Conservation (phyloP, 345 rosid species). For the Geranium brycei region DNA sequence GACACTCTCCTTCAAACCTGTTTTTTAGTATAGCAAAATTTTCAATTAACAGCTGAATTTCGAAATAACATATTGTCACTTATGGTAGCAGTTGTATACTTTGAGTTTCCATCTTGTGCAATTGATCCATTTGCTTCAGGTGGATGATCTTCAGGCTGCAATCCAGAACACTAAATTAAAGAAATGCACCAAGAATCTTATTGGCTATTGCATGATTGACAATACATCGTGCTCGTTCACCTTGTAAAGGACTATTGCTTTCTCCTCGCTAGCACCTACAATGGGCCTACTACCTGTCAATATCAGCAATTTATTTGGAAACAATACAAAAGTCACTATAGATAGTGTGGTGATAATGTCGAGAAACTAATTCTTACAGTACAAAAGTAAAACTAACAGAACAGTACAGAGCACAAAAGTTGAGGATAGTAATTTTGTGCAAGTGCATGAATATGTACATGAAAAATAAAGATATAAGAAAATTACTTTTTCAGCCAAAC, state of each 20-base stretch:
- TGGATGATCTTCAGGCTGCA: constrained; percentile 58
- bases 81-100: constrained; percentile 24
- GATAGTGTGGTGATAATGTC: background rate
- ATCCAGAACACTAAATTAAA: constrained; percentile 14
- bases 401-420: background rate
- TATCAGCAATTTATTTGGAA: constrained; percentile 4
- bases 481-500: too few species aligned
- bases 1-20: too few species aligned
- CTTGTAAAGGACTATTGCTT: constrained; percentile 79
- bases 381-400: constrained; percentile 4
- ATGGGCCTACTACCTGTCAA: constrained; percentile 41
- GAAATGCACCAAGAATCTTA: constrained; percentile 3
- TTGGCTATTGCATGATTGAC: background rate
- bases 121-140: constrained; percentile 44
- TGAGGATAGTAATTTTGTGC: background rate
- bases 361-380: constrained; percentile 6
- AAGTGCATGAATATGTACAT: background rate
- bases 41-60: too few species aligned
- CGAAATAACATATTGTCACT: background rate
- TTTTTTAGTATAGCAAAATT: too few species aligned
- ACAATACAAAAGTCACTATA: background rate
- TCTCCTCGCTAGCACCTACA: constrained; percentile 46
- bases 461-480: too few species aligned
- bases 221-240: constrained; percentile 22
- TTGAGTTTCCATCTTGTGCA: constrained; percentile 48